Base-by-base conservation (phyloP, 768 basidiomycete genomes). In the Xanthoconium stramineum region DNA sequence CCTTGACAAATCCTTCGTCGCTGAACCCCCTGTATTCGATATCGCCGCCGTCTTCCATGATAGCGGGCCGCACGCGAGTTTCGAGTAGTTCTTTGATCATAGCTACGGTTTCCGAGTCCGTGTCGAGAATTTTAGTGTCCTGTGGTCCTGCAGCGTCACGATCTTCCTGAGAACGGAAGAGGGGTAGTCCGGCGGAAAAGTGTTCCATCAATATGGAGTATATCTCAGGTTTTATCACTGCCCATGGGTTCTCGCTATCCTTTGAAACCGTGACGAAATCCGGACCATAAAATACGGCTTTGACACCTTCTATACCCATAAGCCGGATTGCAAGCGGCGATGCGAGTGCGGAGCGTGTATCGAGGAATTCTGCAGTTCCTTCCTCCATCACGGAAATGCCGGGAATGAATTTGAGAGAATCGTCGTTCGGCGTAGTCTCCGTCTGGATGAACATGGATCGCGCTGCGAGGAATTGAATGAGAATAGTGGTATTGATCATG, bases 371-470 rank as follows among this genome's bases (percentile, higher is more conserved):
- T 8, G 94, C 93, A 1, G 89, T 90, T 43, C 93, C 94, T 28
- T 84, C 83, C 39, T 83, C 83, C 85, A 97, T 94, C 30, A 99
- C 94, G 30, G 85, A 72, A 24, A 86, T 80, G 0, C 97, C 97
- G 1, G 96, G 97, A 56, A 99, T 94, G 75, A 99, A 99, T 72
- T 99, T 98, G 50, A 99, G 82, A 1, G 95, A 96, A 69, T 98
- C 94, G 33, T 93, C 91, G 70, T 99, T 99, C 0, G 97, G 97
- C 0, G 97, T 99, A 11, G 86, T 84, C 75, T 98, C 95, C 6
- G 96, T 98, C 74, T 99, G 97, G 55, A 98, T 97, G 77, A 98
- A 98, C 95, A 98, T 96, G 52, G 89, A 88, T 24, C 94, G 84
- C 35, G 75, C 90, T 92, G 29, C 19, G 20, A 54, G 3, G 15